Conservation (phyloP, 192 early-diverging fungal genomes). For the Rhizophagus sp. region DNA sequence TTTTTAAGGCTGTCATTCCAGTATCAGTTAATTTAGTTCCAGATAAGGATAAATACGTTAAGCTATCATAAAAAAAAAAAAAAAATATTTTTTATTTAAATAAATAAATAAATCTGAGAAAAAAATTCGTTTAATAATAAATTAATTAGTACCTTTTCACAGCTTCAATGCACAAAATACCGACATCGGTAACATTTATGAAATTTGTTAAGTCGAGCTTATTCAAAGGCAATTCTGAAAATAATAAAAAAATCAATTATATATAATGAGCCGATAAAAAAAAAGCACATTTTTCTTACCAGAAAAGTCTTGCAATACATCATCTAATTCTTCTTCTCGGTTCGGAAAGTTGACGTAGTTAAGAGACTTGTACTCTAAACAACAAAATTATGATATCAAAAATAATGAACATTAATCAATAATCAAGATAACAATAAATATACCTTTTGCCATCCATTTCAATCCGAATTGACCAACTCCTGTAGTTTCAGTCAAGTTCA, state of each 20-base stretch:
- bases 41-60: slow-evolving; percentile 2
- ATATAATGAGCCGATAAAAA: background rate
- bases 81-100: background rate
- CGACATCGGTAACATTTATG: background rate
- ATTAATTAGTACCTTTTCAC: background rate
- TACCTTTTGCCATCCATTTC: slow-evolving; percentile 19
- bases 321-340: background rate
- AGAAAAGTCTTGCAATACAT: slow-evolving; percentile 7
- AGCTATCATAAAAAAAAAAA: background rate
- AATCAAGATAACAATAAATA: background rate
- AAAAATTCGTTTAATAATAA: background rate
- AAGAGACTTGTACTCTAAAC: background rate
- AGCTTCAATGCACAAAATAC: background rate
- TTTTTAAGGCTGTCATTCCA: slow-evolving; percentile 6
- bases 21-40: background rate
- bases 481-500: background rate
- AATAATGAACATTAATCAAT: background rate
- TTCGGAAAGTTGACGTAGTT: background rate
- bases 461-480: background rate
- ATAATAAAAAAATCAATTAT: background rate
- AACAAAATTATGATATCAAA: background rate
- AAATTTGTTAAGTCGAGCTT: background rate
- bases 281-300: background rate
- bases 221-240: background rate
- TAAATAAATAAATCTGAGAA: background rate